A percentile compares a stretch with the other conserved stretches of the same genome.
phyloP scores from a whole-genome alignment of 2,329 filamentous ascomycete species.

The Coniochaeta sp. region DNA sequence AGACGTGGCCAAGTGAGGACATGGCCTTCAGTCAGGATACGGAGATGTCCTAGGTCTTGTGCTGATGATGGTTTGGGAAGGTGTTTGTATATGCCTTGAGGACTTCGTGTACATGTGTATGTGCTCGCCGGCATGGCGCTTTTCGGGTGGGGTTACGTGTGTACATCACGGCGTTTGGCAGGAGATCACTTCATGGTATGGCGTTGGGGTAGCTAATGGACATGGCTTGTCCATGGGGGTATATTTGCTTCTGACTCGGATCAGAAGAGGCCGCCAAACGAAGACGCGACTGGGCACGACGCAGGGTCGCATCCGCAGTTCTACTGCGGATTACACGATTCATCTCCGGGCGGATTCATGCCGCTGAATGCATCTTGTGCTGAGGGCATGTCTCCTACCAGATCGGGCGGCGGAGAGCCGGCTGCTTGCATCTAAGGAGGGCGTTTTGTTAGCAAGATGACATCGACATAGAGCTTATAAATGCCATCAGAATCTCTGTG shows the following conservation, averaged over 20 bases:
- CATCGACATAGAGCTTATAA: not conserved
- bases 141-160: not conserved
- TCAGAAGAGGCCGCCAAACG: not conserved
- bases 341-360: slow-evolving; percentile 42
- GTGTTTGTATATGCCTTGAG: not conserved
- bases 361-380: slow-evolving; percentile 59
- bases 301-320: not conserved
- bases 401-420: slow-evolving; percentile 81
- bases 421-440: slow-evolving; percentile 88
- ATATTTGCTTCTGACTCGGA: slow-evolving; percentile 2
- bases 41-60: slow-evolving; percentile 32
- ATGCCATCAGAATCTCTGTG: not conserved
- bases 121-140: not conserved
- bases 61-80: not conserved
- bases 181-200: not conserved
- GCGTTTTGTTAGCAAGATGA: slow-evolving; percentile 1
- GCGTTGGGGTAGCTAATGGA: not conserved
- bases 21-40: slow-evolving; percentile 15
- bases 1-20: not conserved
- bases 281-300: not conserved
- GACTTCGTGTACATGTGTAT: not conserved
- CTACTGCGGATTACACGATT: slow-evolving; percentile 57
- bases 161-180: not conserved
- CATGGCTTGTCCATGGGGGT: not conserved
- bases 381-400: slow-evolving; percentile 83